Evolutionary conservation across 495 filamentous ascomycete species (phyloP), one percentile per base, ranked within the genome.

Genomic region (Penicillium canescens): DNA sequence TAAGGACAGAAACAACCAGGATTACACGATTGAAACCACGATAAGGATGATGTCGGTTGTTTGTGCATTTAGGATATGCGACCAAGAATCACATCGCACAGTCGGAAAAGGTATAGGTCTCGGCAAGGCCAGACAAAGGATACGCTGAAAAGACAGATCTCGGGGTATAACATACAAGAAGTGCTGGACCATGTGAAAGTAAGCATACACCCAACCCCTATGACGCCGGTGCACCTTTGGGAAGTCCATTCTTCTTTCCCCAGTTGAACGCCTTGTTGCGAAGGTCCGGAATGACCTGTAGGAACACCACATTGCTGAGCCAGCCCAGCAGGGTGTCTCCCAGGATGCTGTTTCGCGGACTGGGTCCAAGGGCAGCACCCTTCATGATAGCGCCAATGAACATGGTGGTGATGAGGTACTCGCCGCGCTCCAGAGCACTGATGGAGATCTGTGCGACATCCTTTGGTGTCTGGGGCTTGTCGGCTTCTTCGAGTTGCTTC

Each of bases 401-500:
- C 49, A 81, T 86, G 14, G 89, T 88, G 4, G 86, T 84, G 35
- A 96, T 81, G 57, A 90, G 70, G 67, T 89, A 89, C 18, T 93
- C 78, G 1, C 94, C 95, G 28, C 71, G 79, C 72, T 98, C 93
- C 51, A 98, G 71, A 4, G 84, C 88, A 28, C 64, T 67, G 18
- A 98, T 81, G n/a, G 87, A 78, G 13, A 76, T 77, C 8, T 61
- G 66, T 4, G 94, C 94, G 7, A 92, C 91, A 52, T 86, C 82
- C 5, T 91, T 85, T 31, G 90, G 85, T 2, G 82, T 88, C 72
- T 94, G 90, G 9, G 81, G 81, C 55, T 84, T 85, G 69, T 98
- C 94, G 24, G 75, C 77, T 59, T 91, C 85, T 72, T 98, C 94
- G 52, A 98, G 67, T 46, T 87, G 81, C 60, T 85, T 79, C 13